Conservation (phyloP, 2,329 filamentous ascomycete genomes). For the Pseudomassariella vexata region DNA sequence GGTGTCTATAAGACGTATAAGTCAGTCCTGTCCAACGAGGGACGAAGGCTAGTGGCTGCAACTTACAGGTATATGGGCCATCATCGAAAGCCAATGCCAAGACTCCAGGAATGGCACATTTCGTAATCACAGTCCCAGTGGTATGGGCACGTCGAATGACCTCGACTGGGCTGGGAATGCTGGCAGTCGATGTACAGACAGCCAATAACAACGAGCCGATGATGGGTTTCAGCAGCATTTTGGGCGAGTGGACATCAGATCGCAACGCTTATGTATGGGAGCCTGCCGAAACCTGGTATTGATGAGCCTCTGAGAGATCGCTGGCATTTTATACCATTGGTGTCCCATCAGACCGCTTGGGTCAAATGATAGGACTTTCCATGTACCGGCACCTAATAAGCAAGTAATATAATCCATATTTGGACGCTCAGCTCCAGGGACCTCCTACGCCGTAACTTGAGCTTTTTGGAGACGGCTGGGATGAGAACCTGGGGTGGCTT, state of each 20-base stretch:
- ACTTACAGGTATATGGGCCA: constrained; percentile 38
- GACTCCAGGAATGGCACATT: constrained; percentile 36
- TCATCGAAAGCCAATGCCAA: constrained; percentile 50
- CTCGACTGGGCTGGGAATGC: constrained; percentile 31
- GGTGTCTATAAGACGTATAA: constrained; percentile 25
- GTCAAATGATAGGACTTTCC: too few relatives aligned
- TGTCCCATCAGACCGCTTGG: too few relatives aligned
- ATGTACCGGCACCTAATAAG: too few relatives aligned
- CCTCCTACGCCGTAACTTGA: too few relatives aligned
- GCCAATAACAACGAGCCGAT: constrained; percentile 15
- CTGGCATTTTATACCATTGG: too few relatives aligned
- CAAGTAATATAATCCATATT: too few relatives aligned
- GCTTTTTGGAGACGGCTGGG: too few relatives aligned
- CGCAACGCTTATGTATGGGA: background rate
- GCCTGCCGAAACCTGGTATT: too few relatives aligned
- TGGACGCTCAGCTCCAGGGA: too few relatives aligned
- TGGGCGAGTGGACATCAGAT: background rate
- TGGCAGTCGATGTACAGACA: constrained; percentile 20
- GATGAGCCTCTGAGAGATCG: too few relatives aligned
- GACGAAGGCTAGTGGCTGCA: background rate
- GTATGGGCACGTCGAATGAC: constrained; percentile 33
- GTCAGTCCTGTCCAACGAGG: background rate
- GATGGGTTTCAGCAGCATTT: constrained; percentile 19
- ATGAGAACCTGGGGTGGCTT: constrained; percentile 8
- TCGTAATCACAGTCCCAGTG: constrained; percentile 37